These are phyloP conservation scores for Hypoxylon fuscum DNA, from an alignment of 495 filamentous ascomycete genomes.

Conservation along the genomic window DNA sequence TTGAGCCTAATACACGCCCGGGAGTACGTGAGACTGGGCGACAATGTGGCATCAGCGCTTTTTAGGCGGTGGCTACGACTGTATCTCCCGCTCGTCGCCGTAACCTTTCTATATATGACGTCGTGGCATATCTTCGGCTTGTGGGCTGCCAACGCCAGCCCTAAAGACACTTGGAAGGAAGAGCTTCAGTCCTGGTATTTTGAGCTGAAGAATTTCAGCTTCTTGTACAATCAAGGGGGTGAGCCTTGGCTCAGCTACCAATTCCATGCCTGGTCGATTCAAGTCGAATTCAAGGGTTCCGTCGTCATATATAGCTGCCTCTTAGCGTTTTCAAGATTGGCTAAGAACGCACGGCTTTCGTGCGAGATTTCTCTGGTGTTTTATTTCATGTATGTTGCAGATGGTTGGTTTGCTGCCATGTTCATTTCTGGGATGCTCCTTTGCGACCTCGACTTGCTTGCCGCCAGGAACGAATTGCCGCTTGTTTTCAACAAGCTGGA, in stretches of 20 bases:
- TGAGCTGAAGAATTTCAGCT: constrained; percentile 69
- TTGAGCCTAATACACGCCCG: constrained; percentile 58
- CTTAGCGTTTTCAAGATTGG: constrained; percentile 51
- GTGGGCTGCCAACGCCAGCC: constrained; percentile 46
- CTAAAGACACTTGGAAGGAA: constrained; percentile 48
- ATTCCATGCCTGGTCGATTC: constrained; percentile 55
- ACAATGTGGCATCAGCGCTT: constrained; percentile 52
- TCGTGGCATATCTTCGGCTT: constrained; percentile 60
- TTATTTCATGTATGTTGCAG: constrained; percentile 58
- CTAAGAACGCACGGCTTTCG: constrained; percentile 44
- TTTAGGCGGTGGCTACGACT: constrained; percentile 60
- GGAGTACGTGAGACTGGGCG: constrained; percentile 43
- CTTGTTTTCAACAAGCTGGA: constrained; percentile 46
- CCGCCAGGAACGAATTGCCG: constrained; percentile 51
- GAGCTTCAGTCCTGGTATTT: constrained; percentile 65
- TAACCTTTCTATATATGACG: constrained; percentile 59
- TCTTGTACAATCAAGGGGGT: constrained; percentile 58
- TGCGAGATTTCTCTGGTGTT: constrained; percentile 44
- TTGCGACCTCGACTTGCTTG: constrained; percentile 58
- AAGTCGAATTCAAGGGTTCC: constrained; percentile 53
- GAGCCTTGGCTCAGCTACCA: constrained; percentile 51
- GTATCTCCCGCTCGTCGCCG: constrained; percentile 56
- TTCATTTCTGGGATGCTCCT: constrained; percentile 59
- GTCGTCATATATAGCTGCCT: constrained; percentile 58
- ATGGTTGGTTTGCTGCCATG: constrained; percentile 55